These are phyloP conservation scores for Crithidia bombi DNA, from an alignment of 208 protist genomes.

Conservation along the genomic window DNA sequence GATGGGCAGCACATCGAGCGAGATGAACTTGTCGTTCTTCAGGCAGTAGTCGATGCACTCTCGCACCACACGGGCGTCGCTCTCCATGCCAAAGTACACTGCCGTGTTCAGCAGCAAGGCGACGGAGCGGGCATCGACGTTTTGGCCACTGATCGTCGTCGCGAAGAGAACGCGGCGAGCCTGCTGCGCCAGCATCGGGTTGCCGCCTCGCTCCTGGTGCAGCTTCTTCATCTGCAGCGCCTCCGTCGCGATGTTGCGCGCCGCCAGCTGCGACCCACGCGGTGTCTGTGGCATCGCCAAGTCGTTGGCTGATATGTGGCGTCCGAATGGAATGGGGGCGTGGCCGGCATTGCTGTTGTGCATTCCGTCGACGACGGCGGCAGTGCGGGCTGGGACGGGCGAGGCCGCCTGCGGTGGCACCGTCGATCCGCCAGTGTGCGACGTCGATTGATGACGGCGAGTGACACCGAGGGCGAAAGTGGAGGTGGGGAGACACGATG, in stretches of 20 bases:
- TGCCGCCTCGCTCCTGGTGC: constrained; percentile 87
- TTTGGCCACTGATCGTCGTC: constrained; percentile 86
- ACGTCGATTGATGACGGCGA: constrained; percentile 19
- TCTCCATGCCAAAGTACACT: constrained; percentile 95
- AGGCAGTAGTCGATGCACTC: constrained; percentile 93
- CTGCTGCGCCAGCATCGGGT: constrained; percentile 92
- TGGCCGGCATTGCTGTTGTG: constrained; percentile 34
- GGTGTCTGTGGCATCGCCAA: constrained; percentile 70
- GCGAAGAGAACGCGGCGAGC: constrained; percentile 90
- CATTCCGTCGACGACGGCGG: constrained; percentile 9
- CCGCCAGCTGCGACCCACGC: constrained; percentile 81
- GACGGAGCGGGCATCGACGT: constrained; percentile 85
- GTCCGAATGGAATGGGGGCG: constrained; percentile 19
- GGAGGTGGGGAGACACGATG: background rate
- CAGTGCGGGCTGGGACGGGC: constrained; percentile 21
- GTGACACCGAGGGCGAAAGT: background rate
- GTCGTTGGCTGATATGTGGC: constrained; percentile 55
- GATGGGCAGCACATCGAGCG: constrained; percentile 81
- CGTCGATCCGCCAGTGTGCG: constrained; percentile 7
- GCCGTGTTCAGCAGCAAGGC: constrained; percentile 89
- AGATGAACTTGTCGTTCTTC: constrained; percentile 90
- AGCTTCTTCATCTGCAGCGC: constrained; percentile 93
- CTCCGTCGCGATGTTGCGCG: constrained; percentile 88
- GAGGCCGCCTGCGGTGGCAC: constrained; percentile 11
- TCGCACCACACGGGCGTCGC: constrained; percentile 88